These are phyloP conservation scores for Triticum turgidum DNA, from an alignment of 176 grass and related monocot species.

Conservation along the genomic window DNA sequence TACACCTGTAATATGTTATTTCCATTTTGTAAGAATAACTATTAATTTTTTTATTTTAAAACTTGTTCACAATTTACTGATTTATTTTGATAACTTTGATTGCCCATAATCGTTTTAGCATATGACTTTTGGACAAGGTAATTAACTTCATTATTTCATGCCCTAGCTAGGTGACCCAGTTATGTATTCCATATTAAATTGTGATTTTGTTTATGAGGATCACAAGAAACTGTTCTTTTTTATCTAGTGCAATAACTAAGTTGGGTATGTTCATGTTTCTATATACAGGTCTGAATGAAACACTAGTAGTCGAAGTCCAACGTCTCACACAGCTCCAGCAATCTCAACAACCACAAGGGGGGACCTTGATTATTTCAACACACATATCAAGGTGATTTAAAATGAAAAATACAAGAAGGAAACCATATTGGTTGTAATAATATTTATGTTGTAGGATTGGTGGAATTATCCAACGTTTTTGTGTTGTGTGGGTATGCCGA, in stretches of 20 bases:
- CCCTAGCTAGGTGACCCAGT: neutral
- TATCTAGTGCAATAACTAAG: neutral
- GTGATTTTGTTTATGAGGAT: neutral
- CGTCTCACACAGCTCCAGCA: constrained; percentile 21
- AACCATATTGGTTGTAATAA: neutral
- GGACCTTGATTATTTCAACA: neutral
- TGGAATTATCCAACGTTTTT: neutral
- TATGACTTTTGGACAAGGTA: neutral
- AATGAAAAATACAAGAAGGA: neutral
- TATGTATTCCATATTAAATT: neutral
- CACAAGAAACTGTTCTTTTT: neutral
- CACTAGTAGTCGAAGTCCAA: constrained; percentile 40
- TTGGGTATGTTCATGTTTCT: neutral
- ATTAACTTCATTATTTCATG: neutral
- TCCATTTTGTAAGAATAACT: neutral
- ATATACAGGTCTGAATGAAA: constrained; percentile 43
- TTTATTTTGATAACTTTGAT: neutral
- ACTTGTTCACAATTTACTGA: neutral
- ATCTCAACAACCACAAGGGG: neutral
- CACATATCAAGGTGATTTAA: neutral
- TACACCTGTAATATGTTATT: neutral
- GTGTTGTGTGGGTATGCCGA: too few relatives aligned
- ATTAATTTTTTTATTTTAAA: neutral
- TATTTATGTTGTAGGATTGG: neutral
- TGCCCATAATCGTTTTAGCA: neutral